A percentile compares a stretch with the other conserved stretches of the same genome.
phyloP scores from a whole-genome alignment of 2,329 filamentous ascomycete species.

The Neonectria hederae region DNA sequence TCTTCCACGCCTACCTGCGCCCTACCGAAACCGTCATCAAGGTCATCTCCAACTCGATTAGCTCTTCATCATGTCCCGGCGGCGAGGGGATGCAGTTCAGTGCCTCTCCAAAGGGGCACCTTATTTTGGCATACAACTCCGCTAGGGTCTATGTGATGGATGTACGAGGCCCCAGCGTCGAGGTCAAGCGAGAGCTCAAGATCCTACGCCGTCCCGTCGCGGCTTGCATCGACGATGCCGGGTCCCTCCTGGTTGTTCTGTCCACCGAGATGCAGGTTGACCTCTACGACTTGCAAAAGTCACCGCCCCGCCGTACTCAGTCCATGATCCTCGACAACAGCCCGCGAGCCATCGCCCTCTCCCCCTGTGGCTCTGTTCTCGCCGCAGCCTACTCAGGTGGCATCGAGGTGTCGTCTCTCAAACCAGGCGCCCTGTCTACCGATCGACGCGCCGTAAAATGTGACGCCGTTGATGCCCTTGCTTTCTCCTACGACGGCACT shows the following conservation, averaged over 20 bases:
- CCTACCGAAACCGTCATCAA: slow-evolving; percentile 78
- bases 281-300: slow-evolving; percentile 76
- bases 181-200: slow-evolving; percentile 80
- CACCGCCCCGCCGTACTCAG: slow-evolving; percentile 75
- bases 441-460: slow-evolving; percentile 82
- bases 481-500: slow-evolving; percentile 81
- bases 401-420: slow-evolving; percentile 86
- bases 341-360: slow-evolving; percentile 81
- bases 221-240: slow-evolving; percentile 82
- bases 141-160: slow-evolving; percentile 85
- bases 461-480: slow-evolving; percentile 75
- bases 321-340: slow-evolving; percentile 81
- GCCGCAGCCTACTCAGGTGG: slow-evolving; percentile 87
- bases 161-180: slow-evolving; percentile 65
- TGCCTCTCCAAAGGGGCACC: slow-evolving; percentile 78
- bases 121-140: slow-evolving; percentile 84
- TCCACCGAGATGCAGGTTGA: slow-evolving; percentile 87
- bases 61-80: slow-evolving; percentile 82
- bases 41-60: slow-evolving; percentile 84
- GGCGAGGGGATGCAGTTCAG: slow-evolving; percentile 88
- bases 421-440: slow-evolving; percentile 68
- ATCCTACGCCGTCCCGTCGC: slow-evolving; percentile 79
- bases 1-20: slow-evolving; percentile 79
- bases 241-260: slow-evolving; percentile 78
- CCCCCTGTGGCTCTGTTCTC: slow-evolving; percentile 82